Evolutionary conservation across 2,329 filamentous ascomycete species (phyloP), one percentile per base, ranked within the genome.

Genomic region (Emmonsiellopsis sp.): DNA sequence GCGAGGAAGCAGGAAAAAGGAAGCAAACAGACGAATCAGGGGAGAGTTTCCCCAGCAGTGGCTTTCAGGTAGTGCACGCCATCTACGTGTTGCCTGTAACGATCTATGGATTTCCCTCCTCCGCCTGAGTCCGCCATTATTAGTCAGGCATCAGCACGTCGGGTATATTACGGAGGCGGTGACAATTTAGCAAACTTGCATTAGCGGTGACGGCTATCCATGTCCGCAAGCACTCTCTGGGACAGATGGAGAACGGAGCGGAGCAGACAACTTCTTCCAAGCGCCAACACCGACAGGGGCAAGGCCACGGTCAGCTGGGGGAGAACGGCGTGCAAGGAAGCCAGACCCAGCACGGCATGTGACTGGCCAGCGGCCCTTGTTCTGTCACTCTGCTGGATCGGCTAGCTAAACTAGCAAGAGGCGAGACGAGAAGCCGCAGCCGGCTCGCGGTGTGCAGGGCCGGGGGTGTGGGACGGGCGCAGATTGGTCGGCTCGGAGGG

Each of bases 381-480:
- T 37, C 45, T 38, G 32, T 38, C 15, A 48, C 45, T 46, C 45
- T 26, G 20, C 20, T 26, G 20, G 20, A 26, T 26, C 20, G 20
- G 20, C 20, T 26, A 26, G 20, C 20, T 26, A 3, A 26, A 5
- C 5, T 26, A 26, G 20, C 5, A 3, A 26, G 44, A 34, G 38
- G 46, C 44, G 44, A 49, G 38, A 34, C 10, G 31, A 48, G n/a
- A 20, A n/a, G 45, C 44, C 16, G 43, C 30, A 47, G 31, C 44
- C 20, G 30, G 2, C 13, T 13, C 20, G 44, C 44, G 7, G 26
- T 34, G 44, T 58, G 54, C 56, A 56, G 58, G 58, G 47, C 54
- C 55, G 56, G 53, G 15, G 50, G 53, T 50, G 58, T 54, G 51
- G 53, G 40, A 54, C 58, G 58, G 58, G 54, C 56, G 53, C 45